A percentile compares a stretch with the other conserved stretches of the same genome.
phyloP scores from a whole-genome alignment of 1,139 yeast genomes.

The Scheffersomyces stambukii region DNA sequence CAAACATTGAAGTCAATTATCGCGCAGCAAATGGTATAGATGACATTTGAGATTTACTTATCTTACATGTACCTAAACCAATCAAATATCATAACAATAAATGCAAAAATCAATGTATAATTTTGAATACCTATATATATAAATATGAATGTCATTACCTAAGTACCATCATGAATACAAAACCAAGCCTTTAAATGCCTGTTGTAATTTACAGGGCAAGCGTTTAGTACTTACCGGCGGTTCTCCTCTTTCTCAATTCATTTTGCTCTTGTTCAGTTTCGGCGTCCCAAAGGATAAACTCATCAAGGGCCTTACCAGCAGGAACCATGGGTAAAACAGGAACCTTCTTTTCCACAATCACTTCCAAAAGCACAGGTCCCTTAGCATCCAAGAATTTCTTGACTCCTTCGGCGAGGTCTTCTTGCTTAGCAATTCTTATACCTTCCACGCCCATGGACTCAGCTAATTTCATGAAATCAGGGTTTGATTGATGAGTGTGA shows the following conservation, averaged over 20 bases:
- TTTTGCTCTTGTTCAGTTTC: conserved; percentile 73
- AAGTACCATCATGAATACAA: conserved; percentile 1
- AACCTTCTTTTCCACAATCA: conserved; percentile 87
- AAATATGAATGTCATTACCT: neutral
- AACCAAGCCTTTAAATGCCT: neutral
- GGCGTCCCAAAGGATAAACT: conserved; percentile 81
- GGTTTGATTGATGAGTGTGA: conserved; percentile 94
- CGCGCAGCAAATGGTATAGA: no score
- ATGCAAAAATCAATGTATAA: no score
- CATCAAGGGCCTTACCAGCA: conserved; percentile 91
- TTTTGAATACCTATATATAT: conserved; percentile 1
- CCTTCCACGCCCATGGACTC: conserved; percentile 93
- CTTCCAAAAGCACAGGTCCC: conserved; percentile 91
- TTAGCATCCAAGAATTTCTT: conserved; percentile 68
- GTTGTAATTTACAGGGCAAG: no score
- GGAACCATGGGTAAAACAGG: conserved; percentile 99
- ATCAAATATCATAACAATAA: no score
- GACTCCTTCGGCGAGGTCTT: conserved; percentile 55
- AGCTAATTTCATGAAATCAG: conserved; percentile 87
- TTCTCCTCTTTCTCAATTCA: conserved; percentile 57
- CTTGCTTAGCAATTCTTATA: conserved; percentile 65
- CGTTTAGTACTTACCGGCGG: conserved; percentile 47
- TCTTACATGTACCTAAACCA: no score
- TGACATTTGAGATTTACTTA: no score
- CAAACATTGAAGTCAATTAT: no score